Evolutionary conservation across 1,139 yeast species (phyloP).

Genomic region (Kodamaea alishanica): DNA sequence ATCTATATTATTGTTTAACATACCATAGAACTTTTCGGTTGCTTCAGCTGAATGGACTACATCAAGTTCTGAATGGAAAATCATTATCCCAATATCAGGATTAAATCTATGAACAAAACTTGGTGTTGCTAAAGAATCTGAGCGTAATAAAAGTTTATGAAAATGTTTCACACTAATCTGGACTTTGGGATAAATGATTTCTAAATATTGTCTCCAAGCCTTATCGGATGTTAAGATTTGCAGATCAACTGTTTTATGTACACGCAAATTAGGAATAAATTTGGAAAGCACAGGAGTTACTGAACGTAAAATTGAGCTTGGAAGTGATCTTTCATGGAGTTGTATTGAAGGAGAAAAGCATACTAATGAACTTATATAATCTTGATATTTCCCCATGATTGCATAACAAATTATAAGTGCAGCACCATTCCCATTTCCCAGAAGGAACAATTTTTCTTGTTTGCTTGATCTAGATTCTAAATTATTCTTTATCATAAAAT

Average conservation of each 20-base stretch:
- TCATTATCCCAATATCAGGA: constrained; percentile 35
- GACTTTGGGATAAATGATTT: constrained; percentile 30
- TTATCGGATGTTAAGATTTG: constrained; percentile 56
- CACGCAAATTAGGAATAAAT: constrained; percentile 50
- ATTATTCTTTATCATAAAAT: constrained; percentile 51
- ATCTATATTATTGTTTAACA: constrained; percentile 31
- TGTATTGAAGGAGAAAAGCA: constrained; percentile 67
- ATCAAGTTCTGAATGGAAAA: constrained; percentile 36
- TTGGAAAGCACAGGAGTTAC: constrained; percentile 47
- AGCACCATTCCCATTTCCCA: constrained; percentile 98
- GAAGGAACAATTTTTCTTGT: constrained; percentile 50
- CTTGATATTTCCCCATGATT: constrained; percentile 57
- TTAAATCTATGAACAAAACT: constrained; percentile 42
- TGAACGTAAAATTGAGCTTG: constrained; percentile 45
- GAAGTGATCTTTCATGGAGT: constrained; percentile 57
- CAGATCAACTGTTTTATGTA: constrained; percentile 54
- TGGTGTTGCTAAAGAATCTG: constrained; percentile 46
- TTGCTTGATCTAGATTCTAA: constrained; percentile 22
- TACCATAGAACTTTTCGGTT: constrained; percentile 43
- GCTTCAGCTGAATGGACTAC: constrained; percentile 55
- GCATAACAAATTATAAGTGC: constrained; percentile 75
- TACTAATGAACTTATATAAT: constrained; percentile 52
- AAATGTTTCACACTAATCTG: constrained; percentile 43
- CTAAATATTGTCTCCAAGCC: constrained; percentile 44
- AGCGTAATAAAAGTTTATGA: constrained; percentile 65